Conservation (phyloP, 202 grass and related monocot species). For the Brachypodium distachyon region DNA sequence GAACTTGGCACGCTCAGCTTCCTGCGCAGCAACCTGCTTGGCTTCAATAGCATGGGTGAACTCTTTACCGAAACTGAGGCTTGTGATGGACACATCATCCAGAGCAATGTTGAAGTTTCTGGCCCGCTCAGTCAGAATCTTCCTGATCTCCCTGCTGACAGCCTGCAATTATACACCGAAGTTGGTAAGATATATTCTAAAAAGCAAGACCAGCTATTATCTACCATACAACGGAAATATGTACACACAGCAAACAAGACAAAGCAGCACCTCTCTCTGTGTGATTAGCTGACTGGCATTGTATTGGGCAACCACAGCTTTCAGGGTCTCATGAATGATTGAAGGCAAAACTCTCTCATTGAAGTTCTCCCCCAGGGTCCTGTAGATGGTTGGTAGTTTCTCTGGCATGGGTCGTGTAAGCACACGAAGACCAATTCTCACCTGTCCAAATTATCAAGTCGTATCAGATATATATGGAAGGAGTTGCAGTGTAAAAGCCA, state of each 20-base stretch:
- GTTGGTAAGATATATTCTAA: background rate
- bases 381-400: conserved; percentile 78
- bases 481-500: background rate
- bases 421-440: conserved; percentile 85
- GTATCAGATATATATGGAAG: background rate
- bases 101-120: conserved; percentile 82
- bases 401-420: conserved; percentile 74
- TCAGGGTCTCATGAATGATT: conserved; percentile 95
- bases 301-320: conserved; percentile 97
- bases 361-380: conserved; percentile 71
- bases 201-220: background rate
- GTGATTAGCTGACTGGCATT: conserved; percentile 98
- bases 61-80: conserved; percentile 86
- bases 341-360: conserved; percentile 97
- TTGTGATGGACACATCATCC: conserved; percentile 96
- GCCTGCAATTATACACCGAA: conserved; percentile 39
- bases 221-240: background rate
- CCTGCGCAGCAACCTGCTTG: conserved; percentile 92
- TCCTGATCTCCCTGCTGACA: conserved; percentile 97
- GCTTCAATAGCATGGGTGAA: conserved; percentile 94
- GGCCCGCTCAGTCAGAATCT: conserved; percentile 88
- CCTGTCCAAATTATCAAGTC: conserved; percentile 32
- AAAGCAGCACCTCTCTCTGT: conserved; percentile 73
- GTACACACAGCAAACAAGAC: background rate
- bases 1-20: conserved; percentile 92